A percentile compares a stretch with the other conserved stretches of the same genome.
phyloP scores from a whole-genome alignment of 1,139 yeast species.

The Candida frijolesensis region DNA sequence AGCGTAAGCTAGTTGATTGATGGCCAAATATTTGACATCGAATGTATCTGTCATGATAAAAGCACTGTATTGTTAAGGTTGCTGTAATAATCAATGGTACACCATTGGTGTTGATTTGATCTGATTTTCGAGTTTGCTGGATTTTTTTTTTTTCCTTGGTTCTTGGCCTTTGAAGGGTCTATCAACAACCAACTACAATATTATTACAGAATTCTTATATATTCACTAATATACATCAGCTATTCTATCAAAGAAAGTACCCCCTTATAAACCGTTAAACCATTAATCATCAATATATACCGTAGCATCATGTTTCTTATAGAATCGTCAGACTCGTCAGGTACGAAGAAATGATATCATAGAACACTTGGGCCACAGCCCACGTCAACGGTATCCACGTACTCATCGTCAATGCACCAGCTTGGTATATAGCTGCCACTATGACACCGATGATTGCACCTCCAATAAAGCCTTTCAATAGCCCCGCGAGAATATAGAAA shows the following conservation, averaged over 20 bases:
- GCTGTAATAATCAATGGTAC: too few relatives aligned
- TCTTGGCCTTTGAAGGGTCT: too few relatives aligned
- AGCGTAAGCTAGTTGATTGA: conserved; percentile 16
- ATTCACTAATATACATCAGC: background rate
- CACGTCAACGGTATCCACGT: conserved; percentile 93
- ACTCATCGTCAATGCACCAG: conserved; percentile 82
- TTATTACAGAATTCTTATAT: too few relatives aligned
- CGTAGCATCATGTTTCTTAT: conserved; percentile 13
- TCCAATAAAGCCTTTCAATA: conserved; percentile 63
- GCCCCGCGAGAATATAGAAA: conserved; percentile 54
- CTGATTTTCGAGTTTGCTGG: too few relatives aligned
- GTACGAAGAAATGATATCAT: conserved; percentile 67
- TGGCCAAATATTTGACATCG: conserved; percentile 14
- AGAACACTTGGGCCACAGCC: conserved; percentile 68
- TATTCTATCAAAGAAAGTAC: conserved; percentile 16
- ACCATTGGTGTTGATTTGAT: too few relatives aligned
- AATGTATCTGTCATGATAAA: conserved; percentile 3
- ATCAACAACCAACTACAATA: too few relatives aligned
- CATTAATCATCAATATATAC: background rate
- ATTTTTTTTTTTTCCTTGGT: too few relatives aligned
- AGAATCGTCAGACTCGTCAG: conserved; percentile 42
- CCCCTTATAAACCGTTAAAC: too few relatives aligned
- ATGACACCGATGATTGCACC: conserved; percentile 79
- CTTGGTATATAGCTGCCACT: conserved; percentile 63
- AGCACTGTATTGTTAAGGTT: background rate